Conservation (phyloP, 495 filamentous ascomycete species). For the Penicillium chermesinum region DNA sequence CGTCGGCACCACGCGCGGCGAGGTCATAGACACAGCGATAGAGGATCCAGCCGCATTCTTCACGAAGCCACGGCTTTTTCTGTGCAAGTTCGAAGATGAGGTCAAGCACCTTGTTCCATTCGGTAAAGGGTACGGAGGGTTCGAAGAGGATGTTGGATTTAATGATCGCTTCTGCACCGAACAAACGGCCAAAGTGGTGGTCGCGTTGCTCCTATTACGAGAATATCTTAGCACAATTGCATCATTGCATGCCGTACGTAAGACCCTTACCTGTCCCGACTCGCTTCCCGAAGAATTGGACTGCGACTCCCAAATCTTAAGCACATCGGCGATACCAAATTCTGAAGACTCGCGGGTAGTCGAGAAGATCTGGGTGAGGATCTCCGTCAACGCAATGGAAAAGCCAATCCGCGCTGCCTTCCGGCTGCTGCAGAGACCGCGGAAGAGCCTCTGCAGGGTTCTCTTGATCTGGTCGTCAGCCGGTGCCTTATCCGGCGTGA, state of each 20-base stretch:
- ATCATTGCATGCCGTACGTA: background rate
- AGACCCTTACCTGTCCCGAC: slow-evolving; percentile 51
- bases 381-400: slow-evolving; percentile 80
- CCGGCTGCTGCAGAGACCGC: slow-evolving; percentile 81
- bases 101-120: slow-evolving; percentile 57
- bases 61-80: slow-evolving; percentile 79
- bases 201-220: slow-evolving; percentile 70
- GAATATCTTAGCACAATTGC: background rate
- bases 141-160: slow-evolving; percentile 67
- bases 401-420: slow-evolving; percentile 91
- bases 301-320: slow-evolving; percentile 63
- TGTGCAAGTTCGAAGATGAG: slow-evolving; percentile 52
- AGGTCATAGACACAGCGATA: slow-evolving; percentile 45
- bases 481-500: slow-evolving; percentile 38
- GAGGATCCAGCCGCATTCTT: slow-evolving; percentile 76
- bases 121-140: slow-evolving; percentile 36
- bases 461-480: slow-evolving; percentile 40
- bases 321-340: slow-evolving; percentile 45
- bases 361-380: slow-evolving; percentile 56
- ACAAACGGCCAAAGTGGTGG: slow-evolving; percentile 76
- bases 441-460: slow-evolving; percentile 61
- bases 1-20: slow-evolving; percentile 29
- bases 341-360: slow-evolving; percentile 19
- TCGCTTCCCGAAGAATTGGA: slow-evolving; percentile 60
- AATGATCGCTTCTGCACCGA: slow-evolving; percentile 80